These are phyloP conservation scores for Lecanicillium sp. DNA, from an alignment of 2,329 filamentous ascomycete species.

Conservation along the genomic window DNA sequence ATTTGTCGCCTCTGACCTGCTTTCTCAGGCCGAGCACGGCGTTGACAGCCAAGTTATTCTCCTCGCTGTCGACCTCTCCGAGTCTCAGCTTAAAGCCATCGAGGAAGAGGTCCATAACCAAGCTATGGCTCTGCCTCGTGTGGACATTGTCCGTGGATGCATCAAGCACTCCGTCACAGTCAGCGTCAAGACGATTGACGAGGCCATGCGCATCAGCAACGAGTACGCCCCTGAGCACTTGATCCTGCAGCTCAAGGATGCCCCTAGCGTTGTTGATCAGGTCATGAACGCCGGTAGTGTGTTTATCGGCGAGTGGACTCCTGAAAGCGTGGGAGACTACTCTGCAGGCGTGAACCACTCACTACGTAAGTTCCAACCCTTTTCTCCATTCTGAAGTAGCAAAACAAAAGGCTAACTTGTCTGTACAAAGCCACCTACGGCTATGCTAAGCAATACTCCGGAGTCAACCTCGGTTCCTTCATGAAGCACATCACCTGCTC, in stretches of 20 bases:
- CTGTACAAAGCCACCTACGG: slow-evolving; percentile 78
- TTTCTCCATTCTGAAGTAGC: neutral
- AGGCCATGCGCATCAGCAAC: slow-evolving; percentile 79
- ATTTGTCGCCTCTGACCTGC: slow-evolving; percentile 89
- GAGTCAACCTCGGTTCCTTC: slow-evolving; percentile 92
- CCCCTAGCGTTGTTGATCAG: slow-evolving; percentile 63
- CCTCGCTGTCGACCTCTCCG: slow-evolving; percentile 72
- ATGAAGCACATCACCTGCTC: slow-evolving; percentile 97
- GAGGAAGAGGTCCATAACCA: slow-evolving; percentile 87
- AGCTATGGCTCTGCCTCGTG: slow-evolving; percentile 76
- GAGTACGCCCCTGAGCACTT: slow-evolving; percentile 93
- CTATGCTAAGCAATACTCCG: slow-evolving; percentile 96
- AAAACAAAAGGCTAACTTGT: slow-evolving; percentile 11
- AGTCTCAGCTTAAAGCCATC: slow-evolving; percentile 68
- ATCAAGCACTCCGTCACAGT: slow-evolving; percentile 91
- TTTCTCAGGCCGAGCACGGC: slow-evolving; percentile 95
- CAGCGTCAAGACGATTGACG: slow-evolving; percentile 58
- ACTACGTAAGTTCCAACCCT: slow-evolving; percentile 60
- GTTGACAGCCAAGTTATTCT: slow-evolving; percentile 92
- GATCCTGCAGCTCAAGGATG: slow-evolving; percentile 79
- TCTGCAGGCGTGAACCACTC: slow-evolving; percentile 97
- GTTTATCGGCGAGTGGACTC: slow-evolving; percentile 93
- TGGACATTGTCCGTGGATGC: slow-evolving; percentile 84
- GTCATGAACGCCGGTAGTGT: slow-evolving; percentile 94
- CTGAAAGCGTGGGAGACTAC: slow-evolving; percentile 96